Evolutionary conservation across 2,329 filamentous ascomycete species (phyloP).

Genomic region (Sclerotinia glacialis): DNA sequence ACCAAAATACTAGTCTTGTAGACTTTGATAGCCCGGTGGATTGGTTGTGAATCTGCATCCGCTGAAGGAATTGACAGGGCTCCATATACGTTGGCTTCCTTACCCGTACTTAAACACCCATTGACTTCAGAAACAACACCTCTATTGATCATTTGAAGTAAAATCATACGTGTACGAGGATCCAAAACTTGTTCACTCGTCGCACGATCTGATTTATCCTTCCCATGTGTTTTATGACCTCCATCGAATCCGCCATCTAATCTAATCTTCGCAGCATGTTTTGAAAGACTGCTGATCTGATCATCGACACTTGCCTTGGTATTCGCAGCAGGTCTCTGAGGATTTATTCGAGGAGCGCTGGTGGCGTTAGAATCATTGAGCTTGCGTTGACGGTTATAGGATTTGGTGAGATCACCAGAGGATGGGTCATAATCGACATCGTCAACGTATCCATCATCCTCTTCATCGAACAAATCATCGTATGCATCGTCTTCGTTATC

Average conservation of each 20-base stretch:
- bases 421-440: slow-evolving; percentile 55
- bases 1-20: slow-evolving; percentile 98
- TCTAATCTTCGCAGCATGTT: slow-evolving; percentile 81
- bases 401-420: slow-evolving; percentile 73
- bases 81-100: slow-evolving; percentile 98
- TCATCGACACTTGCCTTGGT: slow-evolving; percentile 79
- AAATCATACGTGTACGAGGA: slow-evolving; percentile 88
- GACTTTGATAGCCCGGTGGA: slow-evolving; percentile 90
- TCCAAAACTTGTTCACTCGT: slow-evolving; percentile 95
- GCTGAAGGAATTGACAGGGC: slow-evolving; percentile 63
- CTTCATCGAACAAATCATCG: slow-evolving; percentile 53
- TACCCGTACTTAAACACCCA: slow-evolving; percentile 92
- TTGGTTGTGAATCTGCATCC: slow-evolving; percentile 50
- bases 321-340: slow-evolving; percentile 76
- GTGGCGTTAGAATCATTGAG: slow-evolving; percentile 52
- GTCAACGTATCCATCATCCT: slow-evolving; percentile 61
- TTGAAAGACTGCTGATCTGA: slow-evolving; percentile 78
- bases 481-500: slow-evolving; percentile 45
- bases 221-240: slow-evolving; percentile 57
- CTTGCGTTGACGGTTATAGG: slow-evolving; percentile 77
- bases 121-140: slow-evolving; percentile 87
- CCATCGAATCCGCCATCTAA: slow-evolving; percentile 59
- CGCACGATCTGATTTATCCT: slow-evolving; percentile 89
- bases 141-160: slow-evolving; percentile 93
- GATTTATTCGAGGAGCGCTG: slow-evolving; percentile 63